Conservation (phyloP, 139 green algal genomes). For the Dunaliella primolecta region DNA sequence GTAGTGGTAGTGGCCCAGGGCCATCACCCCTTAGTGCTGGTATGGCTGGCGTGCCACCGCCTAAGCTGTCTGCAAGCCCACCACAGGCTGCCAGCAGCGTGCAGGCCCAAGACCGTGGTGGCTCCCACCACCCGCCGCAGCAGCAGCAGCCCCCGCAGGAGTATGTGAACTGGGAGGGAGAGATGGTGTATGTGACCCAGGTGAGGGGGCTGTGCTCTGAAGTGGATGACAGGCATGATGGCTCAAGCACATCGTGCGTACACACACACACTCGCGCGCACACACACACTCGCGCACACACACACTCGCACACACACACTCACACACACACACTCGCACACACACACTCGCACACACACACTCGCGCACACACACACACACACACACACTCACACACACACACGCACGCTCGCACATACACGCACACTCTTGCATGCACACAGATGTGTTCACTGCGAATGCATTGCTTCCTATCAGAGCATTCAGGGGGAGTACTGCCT, state of each 20-base stretch:
- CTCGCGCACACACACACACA: no score
- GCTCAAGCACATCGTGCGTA: neutral
- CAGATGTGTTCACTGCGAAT: no score
- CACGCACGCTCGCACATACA: neutral
- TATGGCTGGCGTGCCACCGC: neutral
- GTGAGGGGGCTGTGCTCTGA: no score
- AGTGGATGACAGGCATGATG: no score
- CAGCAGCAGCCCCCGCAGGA: slow-evolving; percentile 17
- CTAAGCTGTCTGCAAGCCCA: neutral
- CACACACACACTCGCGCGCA: neutral
- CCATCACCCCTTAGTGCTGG: no score
- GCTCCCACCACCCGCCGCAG: no score
- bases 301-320: neutral
- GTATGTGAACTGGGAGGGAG: neutral
- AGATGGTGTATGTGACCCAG: neutral
- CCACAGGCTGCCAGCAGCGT: neutral
- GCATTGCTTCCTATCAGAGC: no score
- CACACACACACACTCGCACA: no score
- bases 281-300: neutral
- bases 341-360: neutral
- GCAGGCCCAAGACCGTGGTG: no score
- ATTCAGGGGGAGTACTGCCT: no score
- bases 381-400: neutral
- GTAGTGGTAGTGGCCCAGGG: no score
- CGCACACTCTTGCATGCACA: no score